Base-by-base conservation (phyloP, 805 yeast genomes). In the Suhomyces emberorum region DNA sequence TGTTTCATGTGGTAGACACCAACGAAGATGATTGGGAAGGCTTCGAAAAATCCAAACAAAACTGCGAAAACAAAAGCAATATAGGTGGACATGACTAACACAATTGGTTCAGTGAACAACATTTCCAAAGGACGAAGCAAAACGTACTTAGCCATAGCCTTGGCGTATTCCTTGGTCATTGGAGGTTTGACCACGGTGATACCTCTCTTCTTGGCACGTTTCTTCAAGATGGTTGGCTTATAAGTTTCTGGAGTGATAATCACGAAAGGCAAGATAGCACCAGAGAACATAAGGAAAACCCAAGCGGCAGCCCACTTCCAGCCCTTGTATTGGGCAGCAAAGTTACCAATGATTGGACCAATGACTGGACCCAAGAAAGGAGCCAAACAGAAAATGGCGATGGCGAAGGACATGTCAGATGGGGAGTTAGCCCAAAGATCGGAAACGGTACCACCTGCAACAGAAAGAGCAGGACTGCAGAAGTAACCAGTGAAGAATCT, bases 321-420 rank as follows among this genome's bases (percentile, higher is more conserved):
- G 29, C 81, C 83, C 50, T 79, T 74, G 37, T 54, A 63, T 22
- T 79, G 79, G 11, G 79, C 81, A 18, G 82, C 83, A 54, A 79
- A 82, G 0, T 85, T 83, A 35, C 88, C 88, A 58, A 83, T 74
- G 34, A 83, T 72, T 5, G 89, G 89, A 33, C 88, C 87, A 28
- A 81, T 57, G 26, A 81, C 82, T 2, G 95, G 95, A 35, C 95
- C 95, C 54, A 81, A 69, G 47, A 86, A 81, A 15, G 93, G 88
- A 9, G 88, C 84, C 38, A 83, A 59, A 56, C 89, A 81, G 62
- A 83, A 85, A n/a, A 79, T 59, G 3, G 84, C 76, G 80, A 84
- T 76, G n/a, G 95, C 88, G 3, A 80, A 48, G 11, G 88, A 83
- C 52, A 79, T 61, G 53, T 79, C 77, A 28, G 74, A 72, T 4